Percentiles rank a stretch among this genome's conserved stretches.
Evolutionary conservation across 306 rosid genomes (phyloP).

Genomic region (Rosa rugosa): DNA sequence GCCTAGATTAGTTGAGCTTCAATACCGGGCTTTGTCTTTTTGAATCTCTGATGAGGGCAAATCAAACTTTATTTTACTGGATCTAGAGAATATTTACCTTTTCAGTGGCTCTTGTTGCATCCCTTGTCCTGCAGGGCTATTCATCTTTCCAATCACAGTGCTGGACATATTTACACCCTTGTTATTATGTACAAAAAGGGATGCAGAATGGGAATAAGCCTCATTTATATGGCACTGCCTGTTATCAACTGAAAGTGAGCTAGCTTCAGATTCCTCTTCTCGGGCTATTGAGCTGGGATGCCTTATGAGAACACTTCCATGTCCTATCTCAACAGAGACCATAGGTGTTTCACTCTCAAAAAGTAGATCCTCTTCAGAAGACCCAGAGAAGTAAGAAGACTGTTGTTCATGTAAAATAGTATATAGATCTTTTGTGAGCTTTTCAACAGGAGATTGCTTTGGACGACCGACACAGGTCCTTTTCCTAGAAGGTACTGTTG

Average conservation of each 20-base stretch:
- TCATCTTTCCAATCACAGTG: slow-evolving; percentile 48
- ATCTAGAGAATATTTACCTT: slow-evolving; percentile 48
- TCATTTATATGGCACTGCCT: slow-evolving; percentile 55
- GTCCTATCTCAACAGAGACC: slow-evolving; percentile 99
- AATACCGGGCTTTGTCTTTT: slow-evolving; percentile 2
- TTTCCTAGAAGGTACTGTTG: slow-evolving; percentile 85
- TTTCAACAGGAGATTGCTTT: slow-evolving; percentile 88
- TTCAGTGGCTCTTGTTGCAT: slow-evolving; percentile 54
- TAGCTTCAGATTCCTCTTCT: slow-evolving; percentile 98
- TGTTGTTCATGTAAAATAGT: slow-evolving; percentile 90
- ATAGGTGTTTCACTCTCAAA: slow-evolving; percentile 84
- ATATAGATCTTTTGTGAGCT: slow-evolving; percentile 89
- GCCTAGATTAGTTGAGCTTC: slow-evolving; percentile 8
- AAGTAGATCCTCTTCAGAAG: slow-evolving; percentile 92
- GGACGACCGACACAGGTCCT: slow-evolving; percentile 85
- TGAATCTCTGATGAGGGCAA: slow-evolving; percentile 16
- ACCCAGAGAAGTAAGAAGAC: slow-evolving; percentile 76
- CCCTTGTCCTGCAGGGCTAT: slow-evolving; percentile 48
- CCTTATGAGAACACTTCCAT: slow-evolving; percentile 94
- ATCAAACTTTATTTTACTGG: slow-evolving; percentile 14
- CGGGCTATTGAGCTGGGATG: slow-evolving; percentile 82
- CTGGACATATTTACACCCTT: slow-evolving; percentile 38
- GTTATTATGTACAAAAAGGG: slow-evolving; percentile 38
- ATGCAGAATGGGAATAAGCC: slow-evolving; percentile 56
- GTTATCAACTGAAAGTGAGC: slow-evolving; percentile 89